Base-by-base conservation (phyloP, 106 monocot species). In the Apostasia shenzhenica region DNA sequence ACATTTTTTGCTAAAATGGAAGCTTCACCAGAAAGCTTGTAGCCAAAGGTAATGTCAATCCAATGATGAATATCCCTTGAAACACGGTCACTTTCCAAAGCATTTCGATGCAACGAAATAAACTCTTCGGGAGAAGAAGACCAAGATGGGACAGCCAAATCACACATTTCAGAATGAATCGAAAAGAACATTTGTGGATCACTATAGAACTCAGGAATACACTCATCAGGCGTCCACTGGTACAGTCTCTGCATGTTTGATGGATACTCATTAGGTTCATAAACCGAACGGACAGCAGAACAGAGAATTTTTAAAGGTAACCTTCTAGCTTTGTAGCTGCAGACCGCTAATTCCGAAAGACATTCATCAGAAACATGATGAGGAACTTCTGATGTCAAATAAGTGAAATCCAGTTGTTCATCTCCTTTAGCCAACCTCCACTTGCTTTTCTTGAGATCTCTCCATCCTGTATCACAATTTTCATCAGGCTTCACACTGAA, bases 161-260 rank as follows among this genome's bases (percentile, higher is more conserved):
- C 83, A 73, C 80, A 83, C 99, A 99, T 99, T 73, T 81, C 93
- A 75, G 86, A 78, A 78, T 99, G 89, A 78, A 89, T 61, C 39
- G 99, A 99, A 61, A 2, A 57, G 51, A 99, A 99, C 61, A 93
- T 76, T 40, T 72, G 81, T 70, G 97, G 87, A 64, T 99, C 92
- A 63, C 77, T 87, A 68, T 99, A 99, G 66, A 99, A 99, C 79
- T 99, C 97, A 45, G 92, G 92, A 70, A 99, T 92, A 77, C 87
- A 99, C 73, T 99, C 97, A 79, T 99, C 97, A 73, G 97, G 97
- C 55, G 97, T 99, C 97, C 97, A 99, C 56, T 99, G 97, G 80
- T 99, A 99, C 76, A 99, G 89, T 71, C 97, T 89, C 71, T 87
- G 92, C 92, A 99, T 99, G 58, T 72, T 99, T 38, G 97, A 87